Evolutionary conservation across 805 yeast genomes (phyloP).

Genomic region (Sugiyamaella chiloensis): DNA sequence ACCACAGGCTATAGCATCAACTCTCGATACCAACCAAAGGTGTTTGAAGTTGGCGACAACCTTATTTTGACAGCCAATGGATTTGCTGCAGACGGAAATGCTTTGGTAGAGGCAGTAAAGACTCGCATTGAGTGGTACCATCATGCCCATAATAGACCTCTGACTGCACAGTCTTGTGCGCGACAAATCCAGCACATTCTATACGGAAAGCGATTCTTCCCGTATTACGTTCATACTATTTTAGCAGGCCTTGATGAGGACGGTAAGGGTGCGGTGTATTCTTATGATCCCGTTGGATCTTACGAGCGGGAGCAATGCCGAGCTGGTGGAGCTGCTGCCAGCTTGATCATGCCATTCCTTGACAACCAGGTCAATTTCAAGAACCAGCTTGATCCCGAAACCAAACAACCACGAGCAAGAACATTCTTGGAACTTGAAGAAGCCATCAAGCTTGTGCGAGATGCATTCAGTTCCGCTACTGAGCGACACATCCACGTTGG

Average conservation of each 20-base stretch:
- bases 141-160: constrained; percentile 74
- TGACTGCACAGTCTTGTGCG: constrained; percentile 74
- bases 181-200: constrained; percentile 85
- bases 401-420: constrained; percentile 59
- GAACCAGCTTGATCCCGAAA: constrained; percentile 82
- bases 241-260: constrained; percentile 89
- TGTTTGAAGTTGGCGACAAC: constrained; percentile 84
- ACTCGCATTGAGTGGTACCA: constrained; percentile 72
- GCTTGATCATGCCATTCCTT: constrained; percentile 93
- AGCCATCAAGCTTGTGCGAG: constrained; percentile 82
- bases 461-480: constrained; percentile 93
- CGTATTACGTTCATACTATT: constrained; percentile 92
- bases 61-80: constrained; percentile 91
- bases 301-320: constrained; percentile 96
- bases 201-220: constrained; percentile 93
- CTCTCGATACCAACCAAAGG: constrained; percentile 87
- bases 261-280: constrained; percentile 92
- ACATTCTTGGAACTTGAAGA: constrained; percentile 74
- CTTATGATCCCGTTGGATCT: constrained; percentile 97
- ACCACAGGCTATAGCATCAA: constrained; percentile 92
- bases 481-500: constrained; percentile 99
- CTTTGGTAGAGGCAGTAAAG: constrained; percentile 69
- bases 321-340: constrained; percentile 97
- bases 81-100: constrained; percentile 91
- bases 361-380: constrained; percentile 96